These are phyloP conservation scores for Anthracocystis walkeri DNA, from an alignment of 1,284 basidiomycete species.

Conservation along the genomic window DNA sequence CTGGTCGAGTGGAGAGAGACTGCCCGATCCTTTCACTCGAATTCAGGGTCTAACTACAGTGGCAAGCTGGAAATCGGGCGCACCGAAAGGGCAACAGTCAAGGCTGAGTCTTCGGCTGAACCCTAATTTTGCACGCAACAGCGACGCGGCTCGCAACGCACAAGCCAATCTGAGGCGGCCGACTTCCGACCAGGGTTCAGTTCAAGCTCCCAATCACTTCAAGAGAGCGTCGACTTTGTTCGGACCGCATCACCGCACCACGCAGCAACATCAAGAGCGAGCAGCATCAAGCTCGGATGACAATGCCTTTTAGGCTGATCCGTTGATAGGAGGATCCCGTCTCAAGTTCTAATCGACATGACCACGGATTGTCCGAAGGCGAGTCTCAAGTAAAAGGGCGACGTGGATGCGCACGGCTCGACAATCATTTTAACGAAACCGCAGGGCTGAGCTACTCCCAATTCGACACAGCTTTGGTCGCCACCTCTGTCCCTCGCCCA, in stretches of 20 bases:
- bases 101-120: not conserved
- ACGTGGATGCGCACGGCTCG: not conserved
- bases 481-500: not conserved
- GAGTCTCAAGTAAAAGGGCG: not conserved
- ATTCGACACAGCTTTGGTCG: not conserved
- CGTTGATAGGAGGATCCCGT: no score
- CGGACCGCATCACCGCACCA: not conserved
- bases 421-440: not conserved
- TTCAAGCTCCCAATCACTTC: not conserved
- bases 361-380: not conserved
- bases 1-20: no score
- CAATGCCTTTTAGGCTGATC: not conserved
- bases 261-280: not conserved
- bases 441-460: not conserved
- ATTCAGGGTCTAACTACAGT: no score
- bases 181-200: constrained; percentile 1
- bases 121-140: not conserved
- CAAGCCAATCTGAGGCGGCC: constrained; percentile 5
- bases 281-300: not conserved
- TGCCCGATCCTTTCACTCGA: no score
- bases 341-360: not conserved
- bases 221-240: not conserved
- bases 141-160: not conserved
- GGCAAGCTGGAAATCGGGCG: no score
- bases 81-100: no score